Percentiles rank a stretch among this genome's conserved stretches.
These are phyloP conservation scores for Teratosphaeria gauchensis DNA, from an alignment of 2,329 filamentous ascomycete species.

Conservation along the genomic window DNA sequence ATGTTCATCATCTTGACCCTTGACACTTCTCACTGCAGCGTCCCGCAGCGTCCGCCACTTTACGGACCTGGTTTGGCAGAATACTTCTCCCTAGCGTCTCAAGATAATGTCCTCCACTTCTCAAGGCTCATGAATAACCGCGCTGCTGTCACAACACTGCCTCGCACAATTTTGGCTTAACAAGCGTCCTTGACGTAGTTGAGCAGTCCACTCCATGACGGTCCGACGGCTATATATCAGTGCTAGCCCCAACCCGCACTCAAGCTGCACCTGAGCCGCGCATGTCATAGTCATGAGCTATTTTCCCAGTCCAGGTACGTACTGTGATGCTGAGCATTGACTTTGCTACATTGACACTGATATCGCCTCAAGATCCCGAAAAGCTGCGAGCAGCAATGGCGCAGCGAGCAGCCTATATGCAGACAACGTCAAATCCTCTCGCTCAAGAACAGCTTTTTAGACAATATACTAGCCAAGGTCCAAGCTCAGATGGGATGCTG, in stretches of 20 bases:
- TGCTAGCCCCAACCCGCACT: background rate
- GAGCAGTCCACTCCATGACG: background rate
- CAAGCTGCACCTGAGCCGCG: background rate
- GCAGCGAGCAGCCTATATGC: background rate
- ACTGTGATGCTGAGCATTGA: background rate
- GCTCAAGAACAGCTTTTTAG: background rate
- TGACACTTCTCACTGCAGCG: background rate
- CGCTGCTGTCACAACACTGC: background rate
- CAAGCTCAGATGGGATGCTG: background rate
- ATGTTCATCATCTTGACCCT: background rate
- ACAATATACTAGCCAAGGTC: background rate
- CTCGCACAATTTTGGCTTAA: background rate
- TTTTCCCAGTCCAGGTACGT: background rate
- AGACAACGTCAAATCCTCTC: background rate
- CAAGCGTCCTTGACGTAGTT: background rate
- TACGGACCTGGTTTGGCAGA: background rate
- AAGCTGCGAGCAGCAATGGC: background rate
- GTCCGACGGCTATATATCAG: background rate
- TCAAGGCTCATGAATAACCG: background rate
- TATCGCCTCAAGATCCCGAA: background rate
- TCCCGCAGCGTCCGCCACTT: conserved; percentile 1
- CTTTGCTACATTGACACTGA: background rate
- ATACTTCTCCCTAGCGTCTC: background rate
- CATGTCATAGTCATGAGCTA: conserved; percentile 1
- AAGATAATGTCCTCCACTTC: background rate